Conservation (phyloP, 352 stramenopile genomes). For the Phytophthora melonis region DNA sequence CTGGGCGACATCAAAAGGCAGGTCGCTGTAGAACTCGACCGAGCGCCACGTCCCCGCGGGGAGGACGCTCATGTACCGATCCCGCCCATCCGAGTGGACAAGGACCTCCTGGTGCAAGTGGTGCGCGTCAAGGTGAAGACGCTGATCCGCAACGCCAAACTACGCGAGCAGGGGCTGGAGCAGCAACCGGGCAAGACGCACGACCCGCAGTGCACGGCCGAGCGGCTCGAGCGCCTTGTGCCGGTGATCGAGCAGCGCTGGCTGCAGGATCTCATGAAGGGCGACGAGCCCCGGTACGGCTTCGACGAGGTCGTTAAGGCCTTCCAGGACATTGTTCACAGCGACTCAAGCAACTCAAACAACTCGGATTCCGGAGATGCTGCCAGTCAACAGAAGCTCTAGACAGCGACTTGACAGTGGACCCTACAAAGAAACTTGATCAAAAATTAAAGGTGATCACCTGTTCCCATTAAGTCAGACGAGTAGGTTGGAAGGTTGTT, state of each 20-base stretch:
- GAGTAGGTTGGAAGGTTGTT: background rate
- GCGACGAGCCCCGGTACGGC: constrained; percentile 41
- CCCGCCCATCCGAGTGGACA: constrained; percentile 45
- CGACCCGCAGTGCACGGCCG: constrained; percentile 26
- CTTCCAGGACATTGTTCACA: constrained; percentile 30
- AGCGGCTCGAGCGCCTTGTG: constrained; percentile 37
- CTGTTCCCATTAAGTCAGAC: background rate
- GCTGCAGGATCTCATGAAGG: constrained; percentile 39
- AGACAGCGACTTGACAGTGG: constrained; percentile 12
- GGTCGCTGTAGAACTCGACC: background rate
- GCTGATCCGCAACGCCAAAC: constrained; percentile 36
- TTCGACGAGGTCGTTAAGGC: constrained; percentile 46
- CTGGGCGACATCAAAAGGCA: background rate
- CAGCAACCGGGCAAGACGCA: constrained; percentile 11
- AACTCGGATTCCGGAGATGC: constrained; percentile 11
- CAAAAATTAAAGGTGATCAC: background rate
- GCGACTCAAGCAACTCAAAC: constrained; percentile 12
- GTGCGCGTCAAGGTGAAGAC: constrained; percentile 48
- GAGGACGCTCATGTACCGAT: constrained; percentile 19
- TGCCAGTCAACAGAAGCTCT: constrained; percentile 16
- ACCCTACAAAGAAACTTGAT: constrained; percentile 7
- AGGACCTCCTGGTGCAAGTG: constrained; percentile 51
- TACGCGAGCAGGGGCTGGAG: constrained; percentile 19
- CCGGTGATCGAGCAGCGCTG: constrained; percentile 42
- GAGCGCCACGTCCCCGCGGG: background rate